Evolutionary conservation across 192 early-diverging fungal species (phyloP), one percentile per base, ranked within the genome.

Genomic region (Obelidium mucronatum): DNA sequence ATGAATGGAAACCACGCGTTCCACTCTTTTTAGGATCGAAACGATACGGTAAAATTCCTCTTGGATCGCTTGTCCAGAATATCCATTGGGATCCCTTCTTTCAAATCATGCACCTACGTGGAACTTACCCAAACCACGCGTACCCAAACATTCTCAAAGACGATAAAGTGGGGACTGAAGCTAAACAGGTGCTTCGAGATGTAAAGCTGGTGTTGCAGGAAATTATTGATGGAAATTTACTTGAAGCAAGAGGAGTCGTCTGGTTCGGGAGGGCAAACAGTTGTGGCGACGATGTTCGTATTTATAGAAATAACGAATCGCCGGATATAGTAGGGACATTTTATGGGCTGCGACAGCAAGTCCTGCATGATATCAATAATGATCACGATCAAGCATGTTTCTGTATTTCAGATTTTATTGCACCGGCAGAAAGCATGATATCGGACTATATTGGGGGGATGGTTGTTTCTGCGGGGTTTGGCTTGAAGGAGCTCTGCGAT

Each of bases 1-100:
- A 64, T 6, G 83, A 85, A 58, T 84, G 87, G 48, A 79, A 87
- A 78, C 92, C 94, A 22, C 87, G 85, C 67, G 92, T 91, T 80
- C 96, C 96, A 19, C 86, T 82, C 60, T 88, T 94, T 81, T 78
- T 95, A 54, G 96, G 96, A 53, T 91, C 91, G 61, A 93, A 91
- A 75, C 42, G 73, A 22, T 91, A 92, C 62, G 83, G 91, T 58
- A 85, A 93, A 63, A 88, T 90, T 80, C 90, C 93, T 59, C 88
- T 97, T 48, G 84, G 88, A 53, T 79, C 85, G 54, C 83, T 97
- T 22, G 75, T 95, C 34, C 82, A 87, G 17, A 92, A 92, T 70
- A 96, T 97, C 58, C 94, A 97, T 81, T 97, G 96, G 95, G 96
- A 95, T 63, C 96, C 96, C 37, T 97, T 97, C 91, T 97, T 97